Conservation (phyloP, 345 rosid genomes). For the Eucalyptus rudis region DNA sequence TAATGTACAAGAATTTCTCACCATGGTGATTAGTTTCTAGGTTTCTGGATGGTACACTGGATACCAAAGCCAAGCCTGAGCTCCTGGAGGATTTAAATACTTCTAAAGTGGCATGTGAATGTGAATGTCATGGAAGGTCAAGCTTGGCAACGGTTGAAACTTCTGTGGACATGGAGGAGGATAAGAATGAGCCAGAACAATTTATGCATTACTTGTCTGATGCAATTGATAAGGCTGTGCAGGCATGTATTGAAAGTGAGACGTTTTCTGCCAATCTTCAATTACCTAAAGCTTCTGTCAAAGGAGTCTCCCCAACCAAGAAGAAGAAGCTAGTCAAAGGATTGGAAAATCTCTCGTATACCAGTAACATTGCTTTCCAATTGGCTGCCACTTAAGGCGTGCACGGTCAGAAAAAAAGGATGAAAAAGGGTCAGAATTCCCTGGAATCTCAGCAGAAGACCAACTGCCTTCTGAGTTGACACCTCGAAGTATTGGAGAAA, state of each 20-base stretch:
- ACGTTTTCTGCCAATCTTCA: constrained; percentile 36
- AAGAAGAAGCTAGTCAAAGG: constrained; percentile 59
- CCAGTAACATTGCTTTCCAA: constrained; percentile 82
- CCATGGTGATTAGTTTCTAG: constrained; percentile 19
- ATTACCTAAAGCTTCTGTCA: constrained; percentile 59
- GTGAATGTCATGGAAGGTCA: constrained; percentile 12
- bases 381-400: constrained; percentile 49
- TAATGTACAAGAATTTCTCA: not conserved
- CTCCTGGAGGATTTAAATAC: constrained; percentile 12
- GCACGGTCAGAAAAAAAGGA: constrained; percentile 10
- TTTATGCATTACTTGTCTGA: constrained; percentile 33
- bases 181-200: constrained; percentile 18
- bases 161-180: constrained; percentile 7
- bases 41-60: constrained; percentile 62
- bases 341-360: constrained; percentile 43
- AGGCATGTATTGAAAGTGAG: constrained; percentile 20
- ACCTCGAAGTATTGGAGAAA: constrained; percentile 48
- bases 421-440: not conserved
- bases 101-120: constrained; percentile 9
- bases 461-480: constrained; percentile 2
- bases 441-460: constrained; percentile 4
- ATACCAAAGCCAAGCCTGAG: constrained; percentile 21
- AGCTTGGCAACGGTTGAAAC: constrained; percentile 13
- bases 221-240: constrained; percentile 39
- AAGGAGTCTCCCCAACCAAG: constrained; percentile 44